phyloP scores from a whole-genome alignment of 306 rosid species.

The Pyrus pyrifolia region DNA sequence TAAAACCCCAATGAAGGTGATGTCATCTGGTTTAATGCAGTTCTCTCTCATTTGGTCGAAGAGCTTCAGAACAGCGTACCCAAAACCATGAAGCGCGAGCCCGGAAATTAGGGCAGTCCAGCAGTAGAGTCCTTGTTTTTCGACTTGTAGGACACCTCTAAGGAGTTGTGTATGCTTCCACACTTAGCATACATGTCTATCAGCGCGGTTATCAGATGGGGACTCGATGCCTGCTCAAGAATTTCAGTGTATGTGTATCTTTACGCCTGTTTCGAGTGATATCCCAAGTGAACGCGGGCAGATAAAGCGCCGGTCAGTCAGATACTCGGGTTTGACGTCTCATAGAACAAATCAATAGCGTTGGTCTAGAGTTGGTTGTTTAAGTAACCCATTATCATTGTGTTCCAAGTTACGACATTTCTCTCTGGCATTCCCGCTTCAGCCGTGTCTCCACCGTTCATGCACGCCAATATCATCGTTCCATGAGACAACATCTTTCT shows the following conservation, averaged over 20 bases:
- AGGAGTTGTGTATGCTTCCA: slow-evolving; percentile 16
- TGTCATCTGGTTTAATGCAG: slow-evolving; percentile 21
- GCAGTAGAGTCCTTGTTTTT: slow-evolving; percentile 16
- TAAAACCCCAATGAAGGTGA: slow-evolving; percentile 25
- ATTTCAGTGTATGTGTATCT: slow-evolving; percentile 11
- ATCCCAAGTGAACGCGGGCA: slow-evolving; percentile 22
- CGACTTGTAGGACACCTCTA: slow-evolving; percentile 22
- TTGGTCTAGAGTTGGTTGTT: slow-evolving; percentile 7
- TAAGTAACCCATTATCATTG: slow-evolving; percentile 17
- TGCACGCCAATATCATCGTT: slow-evolving; percentile 25
- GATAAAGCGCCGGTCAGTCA: slow-evolving; percentile 19
- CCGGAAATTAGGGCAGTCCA: slow-evolving; percentile 31
- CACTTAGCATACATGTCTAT: slow-evolving; percentile 34
- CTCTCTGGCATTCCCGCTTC: slow-evolving; percentile 13
- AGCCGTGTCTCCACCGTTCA: slow-evolving; percentile 11
- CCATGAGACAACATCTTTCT: slow-evolving; percentile 24
- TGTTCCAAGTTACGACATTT: slow-evolving; percentile 31
- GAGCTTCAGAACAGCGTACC: slow-evolving; percentile 13
- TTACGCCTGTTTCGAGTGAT: slow-evolving; percentile 16
- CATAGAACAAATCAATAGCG: slow-evolving; percentile 9
- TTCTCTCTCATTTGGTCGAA: slow-evolving; percentile 14
- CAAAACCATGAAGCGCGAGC: slow-evolving; percentile 19
- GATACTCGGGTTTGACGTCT: slow-evolving; percentile 14
- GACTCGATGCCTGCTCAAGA: slow-evolving; percentile 6
- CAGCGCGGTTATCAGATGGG: slow-evolving; percentile 22